Evolutionary conservation across 2,329 filamentous ascomycete genomes (phyloP).

Genomic region (Aspergillus amoenus): DNA sequence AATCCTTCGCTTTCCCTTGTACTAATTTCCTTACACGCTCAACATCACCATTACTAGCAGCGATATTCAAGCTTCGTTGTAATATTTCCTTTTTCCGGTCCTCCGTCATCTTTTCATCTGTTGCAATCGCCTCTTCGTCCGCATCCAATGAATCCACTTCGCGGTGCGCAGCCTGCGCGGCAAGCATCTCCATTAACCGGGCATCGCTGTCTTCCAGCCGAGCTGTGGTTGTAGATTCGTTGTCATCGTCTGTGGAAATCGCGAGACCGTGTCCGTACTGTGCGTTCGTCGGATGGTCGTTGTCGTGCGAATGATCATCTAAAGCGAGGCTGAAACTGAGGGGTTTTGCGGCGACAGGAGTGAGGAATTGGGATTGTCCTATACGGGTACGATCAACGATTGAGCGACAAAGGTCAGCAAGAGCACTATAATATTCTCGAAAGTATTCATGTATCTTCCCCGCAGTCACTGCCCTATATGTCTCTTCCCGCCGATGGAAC

Average conservation of each 20-base stretch:
- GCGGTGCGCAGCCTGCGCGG: slow-evolving; percentile 84
- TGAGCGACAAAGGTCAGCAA: slow-evolving; percentile 1
- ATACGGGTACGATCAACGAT: slow-evolving; percentile 8
- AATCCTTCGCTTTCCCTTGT: slow-evolving; percentile 68
- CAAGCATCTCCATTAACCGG: slow-evolving; percentile 91
- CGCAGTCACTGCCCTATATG: not conserved
- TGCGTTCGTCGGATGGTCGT: slow-evolving; percentile 45
- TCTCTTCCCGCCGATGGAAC: not conserved
- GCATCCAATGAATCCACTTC: slow-evolving; percentile 67
- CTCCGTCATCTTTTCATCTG: slow-evolving; percentile 69
- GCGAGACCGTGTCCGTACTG: slow-evolving; percentile 31
- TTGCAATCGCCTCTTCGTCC: slow-evolving; percentile 76
- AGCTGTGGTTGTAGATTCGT: slow-evolving; percentile 46
- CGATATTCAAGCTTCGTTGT: slow-evolving; percentile 89
- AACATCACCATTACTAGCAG: slow-evolving; percentile 92
- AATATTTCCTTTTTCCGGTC: slow-evolving; percentile 77
- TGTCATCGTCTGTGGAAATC: slow-evolving; percentile 22
- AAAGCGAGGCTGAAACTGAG: slow-evolving; percentile 82
- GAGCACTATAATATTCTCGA: not conserved
- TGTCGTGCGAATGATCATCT: slow-evolving; percentile 73
- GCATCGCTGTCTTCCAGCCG: slow-evolving; percentile 75
- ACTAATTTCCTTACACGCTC: slow-evolving; percentile 76
- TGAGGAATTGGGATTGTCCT: slow-evolving; percentile 96
- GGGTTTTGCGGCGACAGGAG: slow-evolving; percentile 79
- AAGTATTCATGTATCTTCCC: not conserved